Percentiles rank a stretch among this genome's conserved stretches.
Evolutionary conservation across 2,329 filamentous ascomycete species (phyloP).

Genomic region (Celoporthe dispersa): DNA sequence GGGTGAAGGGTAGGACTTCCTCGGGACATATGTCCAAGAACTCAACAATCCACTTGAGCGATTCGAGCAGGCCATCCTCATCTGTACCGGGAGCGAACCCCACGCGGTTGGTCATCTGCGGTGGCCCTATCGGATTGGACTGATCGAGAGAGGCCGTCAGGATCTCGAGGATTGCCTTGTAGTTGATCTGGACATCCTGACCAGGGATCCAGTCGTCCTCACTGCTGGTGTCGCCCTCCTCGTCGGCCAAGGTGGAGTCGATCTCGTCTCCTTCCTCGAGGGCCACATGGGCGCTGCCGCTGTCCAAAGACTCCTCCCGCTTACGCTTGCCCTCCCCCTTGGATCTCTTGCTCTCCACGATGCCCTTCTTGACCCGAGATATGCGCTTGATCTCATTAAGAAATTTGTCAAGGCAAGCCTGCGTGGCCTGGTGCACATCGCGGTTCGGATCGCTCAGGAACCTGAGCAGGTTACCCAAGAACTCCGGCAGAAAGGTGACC

Average conservation of each 20-base stretch:
- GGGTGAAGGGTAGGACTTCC: constrained; percentile 93
- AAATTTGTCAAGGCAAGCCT: constrained; percentile 86
- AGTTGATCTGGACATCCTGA: constrained; percentile 94
- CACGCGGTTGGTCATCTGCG: constrained; percentile 20
- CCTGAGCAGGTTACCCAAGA: constrained; percentile 84
- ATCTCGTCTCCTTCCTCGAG: constrained; percentile 66
- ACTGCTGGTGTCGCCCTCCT: constrained; percentile 63
- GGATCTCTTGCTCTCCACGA: constrained; percentile 81
- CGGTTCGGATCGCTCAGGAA: constrained; percentile 90
- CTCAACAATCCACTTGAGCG: constrained; percentile 91
- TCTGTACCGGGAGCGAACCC: constrained; percentile 53
- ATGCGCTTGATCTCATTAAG: constrained; percentile 94
- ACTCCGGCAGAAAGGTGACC: constrained; percentile 89
- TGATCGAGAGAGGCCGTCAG: constrained; percentile 82
- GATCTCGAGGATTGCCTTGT: constrained; percentile 89
- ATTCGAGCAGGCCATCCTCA: constrained; percentile 89
- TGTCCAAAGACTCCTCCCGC: constrained; percentile 71
- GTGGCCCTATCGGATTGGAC: constrained; percentile 14
- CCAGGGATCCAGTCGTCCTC: constrained; percentile 97
- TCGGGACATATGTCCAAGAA: constrained; percentile 98
- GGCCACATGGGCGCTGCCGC: constrained; percentile 61
- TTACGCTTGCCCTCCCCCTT: constrained; percentile 70
- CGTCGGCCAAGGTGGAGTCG: constrained; percentile 60
- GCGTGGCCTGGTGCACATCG: constrained; percentile 94
- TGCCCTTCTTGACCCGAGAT: constrained; percentile 86